phyloP scores from a whole-genome alignment of 2,329 filamentous ascomycete species.

The Chrysosporium queenslandicum region DNA sequence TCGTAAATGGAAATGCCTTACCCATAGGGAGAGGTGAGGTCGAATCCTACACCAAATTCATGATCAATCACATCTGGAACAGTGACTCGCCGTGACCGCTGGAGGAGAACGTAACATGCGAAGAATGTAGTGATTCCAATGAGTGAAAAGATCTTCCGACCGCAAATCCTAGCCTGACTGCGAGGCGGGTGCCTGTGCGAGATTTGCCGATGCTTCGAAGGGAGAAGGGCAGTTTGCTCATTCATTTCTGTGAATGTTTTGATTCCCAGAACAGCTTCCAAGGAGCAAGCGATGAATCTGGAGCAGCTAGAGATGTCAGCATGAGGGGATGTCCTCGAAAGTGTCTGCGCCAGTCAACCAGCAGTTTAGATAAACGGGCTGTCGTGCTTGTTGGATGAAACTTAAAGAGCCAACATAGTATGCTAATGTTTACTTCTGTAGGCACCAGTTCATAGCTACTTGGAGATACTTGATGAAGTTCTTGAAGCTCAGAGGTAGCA shows the following conservation, averaged over 20 bases:
- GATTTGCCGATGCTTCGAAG: background rate
- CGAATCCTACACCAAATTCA: conserved; percentile 1
- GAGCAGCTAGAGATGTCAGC: no score
- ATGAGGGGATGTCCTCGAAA: no score
- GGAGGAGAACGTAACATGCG: background rate
- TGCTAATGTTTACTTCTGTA: no score
- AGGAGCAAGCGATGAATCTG: no score
- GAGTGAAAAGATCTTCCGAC: background rate
- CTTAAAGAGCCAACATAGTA: no score
- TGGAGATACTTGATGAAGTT: no score
- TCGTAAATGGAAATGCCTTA: background rate
- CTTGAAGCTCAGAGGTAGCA: no score
- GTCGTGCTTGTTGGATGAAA: no score
- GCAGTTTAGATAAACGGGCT: no score
- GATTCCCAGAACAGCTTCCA: background rate
- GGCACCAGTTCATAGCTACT: no score
- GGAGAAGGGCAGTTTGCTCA: conserved; percentile 1
- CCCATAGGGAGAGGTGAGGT: conserved; percentile 1
- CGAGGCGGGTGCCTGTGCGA: background rate
- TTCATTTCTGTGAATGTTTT: background rate
- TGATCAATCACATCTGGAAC: background rate
- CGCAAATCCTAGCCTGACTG: background rate
- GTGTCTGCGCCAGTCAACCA: no score
- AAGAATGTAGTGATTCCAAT: background rate
- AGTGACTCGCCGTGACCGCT: background rate